These are phyloP conservation scores for Hypoxylon sp. DNA, from an alignment of 2,329 filamentous ascomycete species.

Conservation along the genomic window DNA sequence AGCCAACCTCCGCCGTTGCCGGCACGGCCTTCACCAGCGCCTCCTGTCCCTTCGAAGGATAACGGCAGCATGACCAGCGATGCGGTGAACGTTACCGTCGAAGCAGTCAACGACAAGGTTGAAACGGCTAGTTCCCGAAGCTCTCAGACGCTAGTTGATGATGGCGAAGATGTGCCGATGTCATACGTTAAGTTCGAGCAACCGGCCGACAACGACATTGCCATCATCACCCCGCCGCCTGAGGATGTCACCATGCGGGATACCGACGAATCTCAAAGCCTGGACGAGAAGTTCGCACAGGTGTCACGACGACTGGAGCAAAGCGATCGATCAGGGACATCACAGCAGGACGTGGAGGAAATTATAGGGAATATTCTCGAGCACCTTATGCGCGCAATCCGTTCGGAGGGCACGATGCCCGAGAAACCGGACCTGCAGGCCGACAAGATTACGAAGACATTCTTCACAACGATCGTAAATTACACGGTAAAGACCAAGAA, in stretches of 20 bases:
- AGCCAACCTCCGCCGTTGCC: slow-evolving; percentile 58
- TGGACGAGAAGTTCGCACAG: slow-evolving; percentile 55
- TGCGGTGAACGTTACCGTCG: slow-evolving; percentile 47
- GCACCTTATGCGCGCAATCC: slow-evolving; percentile 88
- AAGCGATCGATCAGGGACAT: slow-evolving; percentile 59
- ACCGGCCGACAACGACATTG: slow-evolving; percentile 9
- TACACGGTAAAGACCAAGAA: slow-evolving; percentile 61
- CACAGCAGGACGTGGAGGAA: slow-evolving; percentile 95
- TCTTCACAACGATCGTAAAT: slow-evolving; percentile 69
- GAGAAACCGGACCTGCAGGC: slow-evolving; percentile 75
- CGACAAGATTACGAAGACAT: slow-evolving; percentile 78
- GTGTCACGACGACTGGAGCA: slow-evolving; percentile 53
- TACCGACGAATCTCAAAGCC: slow-evolving; percentile 42
- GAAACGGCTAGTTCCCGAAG: slow-evolving; percentile 58
- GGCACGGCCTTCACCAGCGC: slow-evolving; percentile 54
- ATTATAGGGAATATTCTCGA: slow-evolving; percentile 93
- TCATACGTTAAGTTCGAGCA: slow-evolving; percentile 47
- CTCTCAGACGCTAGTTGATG: slow-evolving; percentile 61
- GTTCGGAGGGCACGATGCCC: slow-evolving; percentile 68
- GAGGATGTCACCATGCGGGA: slow-evolving; percentile 43
- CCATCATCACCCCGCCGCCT: slow-evolving; percentile 22
- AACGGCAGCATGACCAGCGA: slow-evolving; percentile 41
- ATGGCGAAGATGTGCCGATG: slow-evolving; percentile 49
- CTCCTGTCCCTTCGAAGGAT: slow-evolving; percentile 43
- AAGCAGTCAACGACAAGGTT: slow-evolving; percentile 44